phyloP scores from a whole-genome alignment of 2,329 filamentous ascomycete genomes.

The Sclerotinia subarctica region DNA sequence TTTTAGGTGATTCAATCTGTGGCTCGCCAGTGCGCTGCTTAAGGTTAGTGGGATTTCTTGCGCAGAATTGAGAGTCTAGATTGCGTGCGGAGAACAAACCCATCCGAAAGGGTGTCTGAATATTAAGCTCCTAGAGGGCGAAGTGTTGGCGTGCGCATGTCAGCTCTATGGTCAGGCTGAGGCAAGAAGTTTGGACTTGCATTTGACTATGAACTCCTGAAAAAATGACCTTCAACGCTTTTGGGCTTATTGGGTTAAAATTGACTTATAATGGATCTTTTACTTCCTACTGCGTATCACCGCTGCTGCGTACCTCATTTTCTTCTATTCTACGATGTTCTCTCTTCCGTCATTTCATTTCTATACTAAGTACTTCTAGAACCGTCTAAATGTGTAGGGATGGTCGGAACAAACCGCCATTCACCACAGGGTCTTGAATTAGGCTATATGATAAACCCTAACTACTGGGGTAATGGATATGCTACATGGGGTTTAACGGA shows the following conservation, averaged over 20 bases:
- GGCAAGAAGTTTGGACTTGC: neutral
- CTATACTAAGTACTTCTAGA: neutral
- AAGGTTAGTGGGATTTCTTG: neutral
- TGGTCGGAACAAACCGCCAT: neutral
- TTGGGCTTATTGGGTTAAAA: too few species aligned
- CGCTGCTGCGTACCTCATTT: accelerated
- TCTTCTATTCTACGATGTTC: neutral
- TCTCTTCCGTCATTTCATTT: too few species aligned
- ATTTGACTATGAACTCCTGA: too few species aligned
- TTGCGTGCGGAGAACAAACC: too few species aligned
- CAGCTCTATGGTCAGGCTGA: neutral
- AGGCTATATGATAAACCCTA: conserved; percentile 27
- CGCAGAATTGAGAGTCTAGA: neutral
- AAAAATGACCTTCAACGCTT: neutral
- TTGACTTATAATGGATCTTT: neutral
- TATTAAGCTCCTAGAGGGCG: too few species aligned
- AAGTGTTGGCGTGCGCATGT: too few species aligned
- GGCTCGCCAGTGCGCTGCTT: too few species aligned
- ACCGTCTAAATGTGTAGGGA: neutral
- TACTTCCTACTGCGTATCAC: neutral
- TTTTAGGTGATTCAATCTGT: neutral
- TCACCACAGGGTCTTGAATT: neutral
- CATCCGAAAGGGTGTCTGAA: too few species aligned
- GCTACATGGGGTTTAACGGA: conserved; percentile 26
- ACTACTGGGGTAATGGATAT: conserved; percentile 32